Evolutionary conservation across 1,139 yeast genomes (phyloP).

Genomic region (Arxiozyma bovina): DNA sequence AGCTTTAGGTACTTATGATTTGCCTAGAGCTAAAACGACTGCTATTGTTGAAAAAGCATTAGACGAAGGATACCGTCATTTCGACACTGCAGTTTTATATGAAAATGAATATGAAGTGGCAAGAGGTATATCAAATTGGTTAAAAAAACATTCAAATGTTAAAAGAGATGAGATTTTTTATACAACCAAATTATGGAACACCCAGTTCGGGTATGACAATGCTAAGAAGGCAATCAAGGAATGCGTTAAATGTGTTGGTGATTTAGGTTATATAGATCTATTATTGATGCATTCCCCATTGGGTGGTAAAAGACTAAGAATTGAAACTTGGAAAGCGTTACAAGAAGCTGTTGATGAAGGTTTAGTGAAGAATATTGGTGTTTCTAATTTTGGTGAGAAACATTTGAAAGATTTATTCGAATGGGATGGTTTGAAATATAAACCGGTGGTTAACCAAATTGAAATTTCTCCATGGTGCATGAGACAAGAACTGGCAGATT

Average conservation of each 20-base stretch:
- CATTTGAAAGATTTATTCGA: slow-evolving; percentile 50
- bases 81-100: slow-evolving; percentile 55
- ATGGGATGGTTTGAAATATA: slow-evolving; percentile 44
- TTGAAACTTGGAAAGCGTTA: slow-evolving; percentile 53
- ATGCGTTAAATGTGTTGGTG: slow-evolving; percentile 44
- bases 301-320: slow-evolving; percentile 42
- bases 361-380: slow-evolving; percentile 51
- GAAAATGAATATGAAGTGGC: slow-evolving; percentile 49
- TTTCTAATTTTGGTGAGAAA: slow-evolving; percentile 56
- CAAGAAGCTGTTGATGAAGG: slow-evolving; percentile 58
- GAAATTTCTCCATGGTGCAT: slow-evolving; percentile 74
- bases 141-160: slow-evolving; percentile 39
- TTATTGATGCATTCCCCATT: slow-evolving; percentile 54
- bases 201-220: slow-evolving; percentile 49
- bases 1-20: slow-evolving; percentile 51
- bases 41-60: slow-evolving; percentile 44
- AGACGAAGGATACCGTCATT: slow-evolving; percentile 59
- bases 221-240: slow-evolving; percentile 47
- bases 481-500: slow-evolving; percentile 53
- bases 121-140: slow-evolving; percentile 44
- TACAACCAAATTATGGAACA: slow-evolving; percentile 60
- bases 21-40: slow-evolving; percentile 37
- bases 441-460: slow-evolving; percentile 60
- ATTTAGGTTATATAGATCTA: slow-evolving; percentile 38
- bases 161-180: slow-evolving; percentile 56